phyloP scores from a whole-genome alignment of 1,284 basidiomycete genomes.

The Irpex sp. region DNA sequence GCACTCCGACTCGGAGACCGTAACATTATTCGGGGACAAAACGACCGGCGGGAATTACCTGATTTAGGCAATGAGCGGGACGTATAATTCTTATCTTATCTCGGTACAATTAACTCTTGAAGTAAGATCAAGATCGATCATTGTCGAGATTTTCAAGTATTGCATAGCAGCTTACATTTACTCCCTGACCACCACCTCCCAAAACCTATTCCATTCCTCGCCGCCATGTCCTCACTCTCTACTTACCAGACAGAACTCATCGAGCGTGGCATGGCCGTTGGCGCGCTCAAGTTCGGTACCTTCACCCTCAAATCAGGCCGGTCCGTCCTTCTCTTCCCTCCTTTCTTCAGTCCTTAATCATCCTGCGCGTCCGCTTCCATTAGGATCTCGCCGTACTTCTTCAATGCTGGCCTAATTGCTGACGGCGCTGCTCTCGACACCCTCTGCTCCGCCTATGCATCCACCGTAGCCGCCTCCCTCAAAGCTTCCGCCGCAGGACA shows the following conservation, averaged over 20 bases:
- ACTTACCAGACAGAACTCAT: conserved; percentile 46
- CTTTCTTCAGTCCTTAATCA: neutral
- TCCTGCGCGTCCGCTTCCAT: neutral
- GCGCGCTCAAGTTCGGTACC: conserved; percentile 84
- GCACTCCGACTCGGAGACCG: no score
- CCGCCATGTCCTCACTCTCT: conserved; percentile 23
- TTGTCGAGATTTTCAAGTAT: no score
- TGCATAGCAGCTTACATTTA: no score
- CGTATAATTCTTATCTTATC: no score
- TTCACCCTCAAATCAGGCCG: conserved; percentile 95
- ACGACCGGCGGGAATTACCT: no score
- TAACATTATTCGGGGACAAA: no score
- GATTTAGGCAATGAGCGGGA: no score
- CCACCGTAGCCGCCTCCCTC: conserved; percentile 56
- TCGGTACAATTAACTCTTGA: no score
- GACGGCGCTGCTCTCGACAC: conserved; percentile 78
- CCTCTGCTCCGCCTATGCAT: conserved; percentile 85
- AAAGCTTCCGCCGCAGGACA: conserved; percentile 33
- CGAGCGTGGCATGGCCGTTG: conserved; percentile 43
- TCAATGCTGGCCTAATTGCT: conserved; percentile 90
- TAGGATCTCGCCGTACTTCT: conserved; percentile 93
- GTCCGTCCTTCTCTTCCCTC: conserved; percentile 40
- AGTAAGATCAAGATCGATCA: no score
- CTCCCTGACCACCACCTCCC: no score
- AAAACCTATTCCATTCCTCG: neutral